Evolutionary conservation across 2,329 filamentous ascomycete species (phyloP).

Genomic region (Magnaporthales sp.): DNA sequence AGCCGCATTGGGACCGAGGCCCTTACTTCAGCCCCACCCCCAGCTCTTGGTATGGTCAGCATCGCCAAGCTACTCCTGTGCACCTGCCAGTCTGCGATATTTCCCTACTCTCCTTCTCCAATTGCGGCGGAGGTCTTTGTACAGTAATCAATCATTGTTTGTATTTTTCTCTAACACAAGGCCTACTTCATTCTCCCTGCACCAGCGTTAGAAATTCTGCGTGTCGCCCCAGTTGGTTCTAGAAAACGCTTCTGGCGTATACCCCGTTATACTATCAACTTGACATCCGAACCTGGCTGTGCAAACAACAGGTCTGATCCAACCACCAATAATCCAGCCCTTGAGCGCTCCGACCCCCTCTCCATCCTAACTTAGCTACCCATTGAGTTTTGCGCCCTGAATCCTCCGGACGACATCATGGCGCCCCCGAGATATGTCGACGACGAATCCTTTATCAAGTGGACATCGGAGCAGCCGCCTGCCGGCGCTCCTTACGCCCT

Average conservation of each 20-base stretch:
- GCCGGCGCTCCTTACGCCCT: constrained; percentile 72
- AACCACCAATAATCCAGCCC: neutral
- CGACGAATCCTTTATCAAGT: constrained; percentile 33
- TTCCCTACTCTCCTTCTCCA: neutral
- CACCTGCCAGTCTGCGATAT: neutral
- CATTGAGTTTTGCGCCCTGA: neutral
- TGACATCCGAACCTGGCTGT: neutral
- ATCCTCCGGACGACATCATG: constrained; percentile 20
- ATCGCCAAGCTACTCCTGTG: neutral
- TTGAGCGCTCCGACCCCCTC: neutral
- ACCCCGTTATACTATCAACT: neutral
- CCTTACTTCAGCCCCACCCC: neutral
- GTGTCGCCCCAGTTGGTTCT: neutral
- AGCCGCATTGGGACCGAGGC: neutral
- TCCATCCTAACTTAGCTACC: neutral
- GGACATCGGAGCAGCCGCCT: constrained; percentile 55
- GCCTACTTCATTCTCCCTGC: neutral
- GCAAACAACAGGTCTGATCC: neutral
- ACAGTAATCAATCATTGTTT: neutral
- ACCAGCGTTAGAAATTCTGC: neutral
- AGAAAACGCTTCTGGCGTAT: neutral
- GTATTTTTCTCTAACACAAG: neutral
- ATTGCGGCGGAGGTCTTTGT: neutral
- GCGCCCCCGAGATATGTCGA: constrained; percentile 19
- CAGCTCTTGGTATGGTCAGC: neutral